Percentiles rank a stretch among this genome's conserved stretches.
phyloP scores from a whole-genome alignment of 228 moss, liverwort and hornwort species.

The Sphagnum fallax region DNA sequence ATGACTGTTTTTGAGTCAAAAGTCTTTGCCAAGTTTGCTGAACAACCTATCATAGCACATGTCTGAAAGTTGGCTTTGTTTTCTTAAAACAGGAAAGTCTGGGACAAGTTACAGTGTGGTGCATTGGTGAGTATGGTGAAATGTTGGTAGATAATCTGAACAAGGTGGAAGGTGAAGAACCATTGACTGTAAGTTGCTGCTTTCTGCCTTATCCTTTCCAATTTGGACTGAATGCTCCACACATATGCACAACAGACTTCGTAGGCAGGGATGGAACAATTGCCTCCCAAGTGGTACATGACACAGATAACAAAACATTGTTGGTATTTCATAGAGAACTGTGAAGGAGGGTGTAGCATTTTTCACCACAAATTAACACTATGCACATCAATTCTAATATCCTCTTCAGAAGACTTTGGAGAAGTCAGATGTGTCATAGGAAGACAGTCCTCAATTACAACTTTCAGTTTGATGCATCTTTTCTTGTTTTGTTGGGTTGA shows the following conservation, averaged over 20 bases:
- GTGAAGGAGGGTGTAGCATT: background rate
- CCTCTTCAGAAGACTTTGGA: too few relatives aligned
- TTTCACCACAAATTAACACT: background rate
- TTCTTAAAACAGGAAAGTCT: constrained; percentile 37
- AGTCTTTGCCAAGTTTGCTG: background rate
- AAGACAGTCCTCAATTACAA: too few relatives aligned
- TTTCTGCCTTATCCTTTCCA: background rate
- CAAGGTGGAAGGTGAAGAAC: constrained; percentile 51
- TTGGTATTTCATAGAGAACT: background rate
- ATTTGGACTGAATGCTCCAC: background rate
- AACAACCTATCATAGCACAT: background rate
- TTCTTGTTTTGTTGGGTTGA: background rate
- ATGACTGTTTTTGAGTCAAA: background rate
- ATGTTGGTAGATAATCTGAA: constrained; percentile 42
- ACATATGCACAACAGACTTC: background rate
- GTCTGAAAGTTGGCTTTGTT: background rate
- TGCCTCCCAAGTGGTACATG: background rate
- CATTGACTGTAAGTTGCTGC: constrained; percentile 25
- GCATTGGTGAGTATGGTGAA: constrained; percentile 52
- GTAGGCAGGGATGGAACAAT: too few relatives aligned
- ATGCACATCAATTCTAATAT: too few relatives aligned
- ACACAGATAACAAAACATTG: background rate
- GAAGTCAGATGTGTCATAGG: too few relatives aligned
- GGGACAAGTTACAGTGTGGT: constrained; percentile 49
- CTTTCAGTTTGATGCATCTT: too few relatives aligned